Percentiles rank a stretch among this genome's conserved stretches.
Conservation (phyloP, 2,329 filamentous ascomycete genomes). For the Parastagonospora nodorum region DNA sequence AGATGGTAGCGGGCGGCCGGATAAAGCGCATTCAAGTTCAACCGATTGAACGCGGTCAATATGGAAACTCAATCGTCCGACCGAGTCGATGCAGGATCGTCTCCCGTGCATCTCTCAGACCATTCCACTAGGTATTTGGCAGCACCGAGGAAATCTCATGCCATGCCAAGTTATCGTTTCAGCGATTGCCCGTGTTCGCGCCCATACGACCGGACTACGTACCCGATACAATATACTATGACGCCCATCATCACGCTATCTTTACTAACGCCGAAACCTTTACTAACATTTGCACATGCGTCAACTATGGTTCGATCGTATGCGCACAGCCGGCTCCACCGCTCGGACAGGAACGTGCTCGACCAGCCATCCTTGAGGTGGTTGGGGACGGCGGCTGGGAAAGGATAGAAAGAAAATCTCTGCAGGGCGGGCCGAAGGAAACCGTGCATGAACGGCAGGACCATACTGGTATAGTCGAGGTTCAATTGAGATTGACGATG, state of each 20-base stretch:
- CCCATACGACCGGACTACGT: conserved; percentile 15
- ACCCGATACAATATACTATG: conserved; percentile 18
- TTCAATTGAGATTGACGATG: background rate
- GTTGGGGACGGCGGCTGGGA: conserved; percentile 18
- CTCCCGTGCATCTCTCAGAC: conserved; percentile 1
- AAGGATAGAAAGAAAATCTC: conserved; percentile 24
- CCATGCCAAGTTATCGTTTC: conserved; percentile 12
- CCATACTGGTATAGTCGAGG: background rate
- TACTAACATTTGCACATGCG: conserved; percentile 15
- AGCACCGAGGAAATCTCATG: conserved; percentile 5
- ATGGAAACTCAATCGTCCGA: conserved; percentile 12
- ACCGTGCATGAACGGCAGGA: conserved; percentile 6
- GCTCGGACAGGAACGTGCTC: conserved; percentile 20
- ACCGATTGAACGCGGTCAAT: conserved; percentile 11
- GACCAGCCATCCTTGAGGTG: conserved; percentile 19
- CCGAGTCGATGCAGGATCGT: conserved; percentile 3
- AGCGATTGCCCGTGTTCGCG: background rate
- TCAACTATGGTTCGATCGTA: conserved; percentile 21
- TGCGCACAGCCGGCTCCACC: conserved; percentile 9
- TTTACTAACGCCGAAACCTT: conserved; percentile 3
- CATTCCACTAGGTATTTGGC: conserved; percentile 1
- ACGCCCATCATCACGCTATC: conserved; percentile 13
- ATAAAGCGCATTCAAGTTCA: conserved; percentile 21
- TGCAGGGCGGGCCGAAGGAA: conserved; percentile 28
- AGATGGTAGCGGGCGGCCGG: conserved; percentile 25